Conservation (phyloP, 805 yeast species). For the Clavispora carvajalis region DNA sequence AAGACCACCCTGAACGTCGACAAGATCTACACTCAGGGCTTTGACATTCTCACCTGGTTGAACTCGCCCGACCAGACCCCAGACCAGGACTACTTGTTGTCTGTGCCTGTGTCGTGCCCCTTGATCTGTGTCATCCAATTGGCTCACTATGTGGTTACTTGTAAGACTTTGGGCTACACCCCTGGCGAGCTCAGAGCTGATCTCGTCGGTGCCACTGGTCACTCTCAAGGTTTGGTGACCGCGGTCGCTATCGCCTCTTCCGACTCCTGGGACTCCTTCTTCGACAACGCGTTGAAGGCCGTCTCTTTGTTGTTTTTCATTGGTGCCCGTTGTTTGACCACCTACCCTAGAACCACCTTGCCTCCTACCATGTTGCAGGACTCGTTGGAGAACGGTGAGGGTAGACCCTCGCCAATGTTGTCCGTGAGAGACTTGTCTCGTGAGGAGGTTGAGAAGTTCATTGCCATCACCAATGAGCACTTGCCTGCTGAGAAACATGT, state of each 20-base stretch:
- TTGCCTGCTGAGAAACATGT: slow-evolving; percentile 89
- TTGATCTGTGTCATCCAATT: slow-evolving; percentile 93
- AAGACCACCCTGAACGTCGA: slow-evolving; percentile 70
- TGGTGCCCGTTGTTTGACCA: slow-evolving; percentile 86
- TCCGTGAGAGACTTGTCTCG: slow-evolving; percentile 83
- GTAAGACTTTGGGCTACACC: slow-evolving; percentile 74
- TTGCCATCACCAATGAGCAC: slow-evolving; percentile 86
- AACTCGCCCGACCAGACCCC: slow-evolving; percentile 82
- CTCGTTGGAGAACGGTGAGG: slow-evolving; percentile 90
- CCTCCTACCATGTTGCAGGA: slow-evolving; percentile 93
- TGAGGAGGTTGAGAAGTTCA: slow-evolving; percentile 72
- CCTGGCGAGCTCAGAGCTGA: slow-evolving; percentile 81
- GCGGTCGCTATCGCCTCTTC: slow-evolving; percentile 84
- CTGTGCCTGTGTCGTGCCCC: slow-evolving; percentile 96
- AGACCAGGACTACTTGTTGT: slow-evolving; percentile 76
- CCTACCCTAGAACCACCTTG: slow-evolving; percentile 88
- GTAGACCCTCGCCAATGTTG: slow-evolving; percentile 96
- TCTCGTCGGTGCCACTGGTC: slow-evolving; percentile 78
- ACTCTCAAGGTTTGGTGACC: slow-evolving; percentile 87
- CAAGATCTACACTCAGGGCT: slow-evolving; percentile 89
- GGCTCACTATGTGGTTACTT: slow-evolving; percentile 86
- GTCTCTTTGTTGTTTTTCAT: slow-evolving; percentile 84
- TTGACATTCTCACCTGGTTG: slow-evolving; percentile 85
- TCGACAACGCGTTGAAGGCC: slow-evolving; percentile 66
- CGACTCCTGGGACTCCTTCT: slow-evolving; percentile 81